Evolutionary conservation across 2,329 filamentous ascomycete species (phyloP), one percentile per base, ranked within the genome.

Genomic region (Ascochyta clinopodiicola): DNA sequence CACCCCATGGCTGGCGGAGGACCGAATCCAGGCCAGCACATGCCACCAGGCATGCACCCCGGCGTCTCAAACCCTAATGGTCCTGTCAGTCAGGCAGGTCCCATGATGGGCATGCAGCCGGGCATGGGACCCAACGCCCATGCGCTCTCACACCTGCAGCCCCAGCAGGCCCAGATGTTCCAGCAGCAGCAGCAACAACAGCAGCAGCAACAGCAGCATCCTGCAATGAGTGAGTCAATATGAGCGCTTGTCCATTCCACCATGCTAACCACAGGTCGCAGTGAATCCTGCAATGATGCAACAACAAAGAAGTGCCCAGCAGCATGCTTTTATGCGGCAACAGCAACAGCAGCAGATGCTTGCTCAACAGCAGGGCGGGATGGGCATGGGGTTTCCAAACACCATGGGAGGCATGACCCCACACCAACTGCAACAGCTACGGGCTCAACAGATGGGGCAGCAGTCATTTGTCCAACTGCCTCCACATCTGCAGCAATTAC

Each of bases 71-170:
- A 85, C 32, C 88, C 89, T 19, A 87, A 86, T 63, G 85, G 84
- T 58, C 84, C 85, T 72, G 87, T 91, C 62, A 90, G 86, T 72
- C 88, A 90, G 67, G 85, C 84, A 43, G 82, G 82, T 25, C 84
- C 86, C 52, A 85, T 92, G 82, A 91, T 93, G 88, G 87, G 84
- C 54, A 91, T 93, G 86, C 88, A 89, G 60, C 88, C 88, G 27
- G 86, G 88, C 58, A 80, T 78, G 61, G 83, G 81, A 49, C 83
- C 82, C 24, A 89, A 86, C 75, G 83, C 85, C 56, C 89, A 91
- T 76, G 87, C 87, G 17, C 77, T 92, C 66, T 87, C 88, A 70
- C 90, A 93, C 71, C 73, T 92, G 49, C 90, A 82, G 69, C 88
- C 88, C 12, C 82, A 84, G 64, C 82, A 84, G 64, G 80, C 81